Base-by-base conservation (phyloP, 176 grass and related monocot genomes). In the Oryza coarctata region DNA sequence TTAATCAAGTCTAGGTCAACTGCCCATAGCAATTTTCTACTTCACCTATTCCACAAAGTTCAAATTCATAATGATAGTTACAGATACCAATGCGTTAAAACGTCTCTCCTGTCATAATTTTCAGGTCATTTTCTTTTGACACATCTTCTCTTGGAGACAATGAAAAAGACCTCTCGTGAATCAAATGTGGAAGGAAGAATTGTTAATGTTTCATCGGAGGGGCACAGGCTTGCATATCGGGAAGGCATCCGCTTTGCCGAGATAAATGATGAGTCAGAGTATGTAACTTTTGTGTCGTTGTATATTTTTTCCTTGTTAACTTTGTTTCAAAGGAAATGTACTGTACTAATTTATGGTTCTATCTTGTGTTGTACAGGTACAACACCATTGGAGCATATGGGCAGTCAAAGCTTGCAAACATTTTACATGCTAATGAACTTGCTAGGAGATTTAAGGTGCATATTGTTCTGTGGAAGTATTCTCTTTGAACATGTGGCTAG, bases 81-180 rank as follows among this genome's bases (percentile, higher is more conserved):
- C 25, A 28, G 17, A 71, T 38, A 65, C 5, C 20, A 75, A 17
- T 47, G 23, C 30, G 13, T 29, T 66, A 68, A 27, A 33, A 20
- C 50, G 1, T 31, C 18, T 62, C 4, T 33, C 5, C 41, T 90
- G 65, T 78, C 23, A 47, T 69, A 36, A 71, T 82, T 82, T 86
- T 33, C 74, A 98, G 92, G 95, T 12, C 92, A 98, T 90, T 98
- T 98, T 86, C 95, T 98, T 63, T 65, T 98, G 75, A 98, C 92
- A 15, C 23, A 98, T 65, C 95, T 98, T 86, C 82, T 98, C 28
- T 71, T 93, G 85, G 95, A 95, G 38, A 95, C 75, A 39, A 93
- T 98, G 92, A 95, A 98, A 83, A 95, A 88, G 57, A 89, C 95
- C 20, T 84, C 90, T 47, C 76, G 0, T 63, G 87, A 89, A 83